These are phyloP conservation scores for Capsella rubella DNA, from an alignment of 441 rosid genomes.

Conservation along the genomic window DNA sequence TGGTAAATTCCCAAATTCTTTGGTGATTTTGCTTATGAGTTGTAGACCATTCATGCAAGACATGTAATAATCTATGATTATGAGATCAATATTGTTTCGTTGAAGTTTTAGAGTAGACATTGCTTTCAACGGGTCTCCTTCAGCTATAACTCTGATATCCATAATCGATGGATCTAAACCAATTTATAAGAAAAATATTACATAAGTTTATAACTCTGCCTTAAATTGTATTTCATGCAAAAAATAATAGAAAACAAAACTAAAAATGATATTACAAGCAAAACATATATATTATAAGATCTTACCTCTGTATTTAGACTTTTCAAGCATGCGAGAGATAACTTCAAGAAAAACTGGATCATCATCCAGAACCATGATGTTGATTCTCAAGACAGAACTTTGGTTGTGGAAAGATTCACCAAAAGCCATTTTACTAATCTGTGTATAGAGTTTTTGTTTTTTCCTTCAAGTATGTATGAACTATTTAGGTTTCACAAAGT, in stretches of 20 bases:
- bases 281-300: neutral
- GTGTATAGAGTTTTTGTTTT: neutral
- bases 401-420: slow-evolving; percentile 38
- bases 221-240: neutral
- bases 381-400: slow-evolving; percentile 38
- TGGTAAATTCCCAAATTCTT: slow-evolving; percentile 62
- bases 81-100: slow-evolving; percentile 52
- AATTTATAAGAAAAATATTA: slow-evolving; percentile 6
- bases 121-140: slow-evolving; percentile 55
- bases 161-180: slow-evolving; percentile 33
- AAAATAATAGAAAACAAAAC: neutral
- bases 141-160: slow-evolving; percentile 43
- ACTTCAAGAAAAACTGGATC: slow-evolving; percentile 56
- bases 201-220: neutral
- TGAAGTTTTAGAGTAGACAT: slow-evolving; percentile 51
- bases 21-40: slow-evolving; percentile 53
- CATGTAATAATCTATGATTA: slow-evolving; percentile 74
- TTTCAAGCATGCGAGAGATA: slow-evolving; percentile 54
- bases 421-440: slow-evolving; percentile 36
- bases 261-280: neutral
- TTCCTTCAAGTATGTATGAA: neutral
- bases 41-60: slow-evolving; percentile 70
- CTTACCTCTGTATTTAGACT: slow-evolving; percentile 54
- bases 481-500: no score
- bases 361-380: slow-evolving; percentile 68